A percentile compares a stretch with the other conserved stretches of the same genome.
Conservation (phyloP, 2,329 filamentous ascomycete species). For the Xylaria sp. region DNA sequence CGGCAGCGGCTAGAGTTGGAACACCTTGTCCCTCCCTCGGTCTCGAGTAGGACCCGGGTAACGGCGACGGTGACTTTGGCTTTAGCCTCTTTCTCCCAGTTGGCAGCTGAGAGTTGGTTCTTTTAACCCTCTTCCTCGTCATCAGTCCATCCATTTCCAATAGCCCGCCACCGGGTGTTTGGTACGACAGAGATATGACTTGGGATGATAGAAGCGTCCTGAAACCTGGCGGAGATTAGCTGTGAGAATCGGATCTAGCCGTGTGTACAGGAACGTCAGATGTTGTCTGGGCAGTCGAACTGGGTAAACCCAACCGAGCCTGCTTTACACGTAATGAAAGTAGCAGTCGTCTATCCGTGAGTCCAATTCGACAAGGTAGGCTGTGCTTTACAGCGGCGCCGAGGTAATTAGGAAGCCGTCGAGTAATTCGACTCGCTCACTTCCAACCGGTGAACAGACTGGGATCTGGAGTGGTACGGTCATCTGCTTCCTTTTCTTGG, state of each 20-base stretch:
- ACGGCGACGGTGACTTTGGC: conserved; percentile 25
- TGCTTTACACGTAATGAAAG: conserved; percentile 19
- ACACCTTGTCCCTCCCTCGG: conserved; percentile 23
- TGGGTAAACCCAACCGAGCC: conserved; percentile 28
- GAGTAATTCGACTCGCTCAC: conserved; percentile 29
- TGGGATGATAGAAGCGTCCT: conserved; percentile 11
- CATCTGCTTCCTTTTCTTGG: conserved; percentile 24
- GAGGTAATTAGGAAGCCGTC: conserved; percentile 10
- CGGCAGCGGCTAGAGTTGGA: conserved; percentile 19
- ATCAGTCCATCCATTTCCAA: conserved; percentile 27
- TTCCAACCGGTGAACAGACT: conserved; percentile 32
- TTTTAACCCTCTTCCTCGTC: conserved; percentile 21
- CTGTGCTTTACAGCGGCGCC: conserved; percentile 18
- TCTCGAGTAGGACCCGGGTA: conserved; percentile 25
- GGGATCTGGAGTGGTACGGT: conserved; percentile 31
- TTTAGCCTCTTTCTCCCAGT: conserved; percentile 25
- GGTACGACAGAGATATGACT: conserved; percentile 26
- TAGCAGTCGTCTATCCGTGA: conserved; percentile 22
- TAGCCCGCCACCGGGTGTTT: conserved; percentile 26
- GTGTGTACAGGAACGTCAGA: conserved; percentile 20
- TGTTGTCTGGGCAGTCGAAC: conserved; percentile 18
- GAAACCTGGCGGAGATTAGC: conserved; percentile 12
- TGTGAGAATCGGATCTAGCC: conserved; percentile 28
- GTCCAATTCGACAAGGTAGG: conserved; percentile 15
- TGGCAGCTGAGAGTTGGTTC: conserved; percentile 8